Conservation (phyloP, 208 protist species). For the Entamoeba histolytica region DNA sequence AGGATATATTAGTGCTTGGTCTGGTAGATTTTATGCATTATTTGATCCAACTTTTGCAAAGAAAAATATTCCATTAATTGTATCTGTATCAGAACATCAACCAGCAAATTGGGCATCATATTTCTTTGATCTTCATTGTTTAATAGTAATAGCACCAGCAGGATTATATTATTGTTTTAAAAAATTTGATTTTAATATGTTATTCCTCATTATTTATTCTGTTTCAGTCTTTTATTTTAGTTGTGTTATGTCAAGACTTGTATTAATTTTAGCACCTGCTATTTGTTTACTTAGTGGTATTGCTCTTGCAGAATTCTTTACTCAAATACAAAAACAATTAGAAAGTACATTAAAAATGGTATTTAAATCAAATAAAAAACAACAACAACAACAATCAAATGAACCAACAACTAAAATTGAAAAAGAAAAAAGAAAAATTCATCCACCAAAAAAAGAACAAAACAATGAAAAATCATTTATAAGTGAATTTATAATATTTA, state of each 20-base stretch:
- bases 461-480: not conserved
- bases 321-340: conserved; percentile 18
- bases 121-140: conserved; percentile 64
- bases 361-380: conserved; percentile 24
- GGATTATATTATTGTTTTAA: conserved; percentile 60
- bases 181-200: conserved; percentile 39
- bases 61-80: conserved; percentile 65
- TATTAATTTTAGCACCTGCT: conserved; percentile 61
- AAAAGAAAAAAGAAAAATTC: conserved; percentile 13
- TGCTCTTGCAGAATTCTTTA: conserved; percentile 31
- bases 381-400: conserved; percentile 12
- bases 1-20: conserved; percentile 24
- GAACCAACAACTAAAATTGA: conserved; percentile 5
- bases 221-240: conserved; percentile 60
- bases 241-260: conserved; percentile 58
- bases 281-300: conserved; percentile 48
- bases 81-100: conserved; percentile 74
- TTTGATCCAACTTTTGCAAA: conserved; percentile 67
- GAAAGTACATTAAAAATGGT: not conserved
- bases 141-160: conserved; percentile 54
- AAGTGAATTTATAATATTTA: not conserved
- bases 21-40: conserved; percentile 61
- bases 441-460: not conserved
- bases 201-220: conserved; percentile 63
- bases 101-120: conserved; percentile 66